Evolutionary conservation across 352 stramenopile species (phyloP).

Genomic region (Thraustochytrium striatum): DNA sequence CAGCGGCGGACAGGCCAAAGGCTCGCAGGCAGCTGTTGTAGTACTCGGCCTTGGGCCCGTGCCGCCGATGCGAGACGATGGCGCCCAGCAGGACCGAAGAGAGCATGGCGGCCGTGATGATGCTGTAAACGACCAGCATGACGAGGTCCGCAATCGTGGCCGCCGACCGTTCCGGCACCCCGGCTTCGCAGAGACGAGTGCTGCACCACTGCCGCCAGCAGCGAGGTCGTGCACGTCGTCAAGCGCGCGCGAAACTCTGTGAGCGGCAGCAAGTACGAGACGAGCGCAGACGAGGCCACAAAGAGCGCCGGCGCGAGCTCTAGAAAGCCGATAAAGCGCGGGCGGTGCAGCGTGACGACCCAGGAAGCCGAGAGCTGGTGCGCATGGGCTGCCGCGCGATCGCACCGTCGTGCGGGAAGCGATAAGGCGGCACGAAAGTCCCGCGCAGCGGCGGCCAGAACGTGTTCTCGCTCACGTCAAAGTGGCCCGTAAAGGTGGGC

Average conservation of each 20-base stretch:
- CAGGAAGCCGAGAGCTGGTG: slow-evolving; percentile 8
- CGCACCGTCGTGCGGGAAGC: slow-evolving; percentile 22
- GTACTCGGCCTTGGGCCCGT: not conserved
- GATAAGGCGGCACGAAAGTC: slow-evolving; percentile 24
- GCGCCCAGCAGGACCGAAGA: not conserved
- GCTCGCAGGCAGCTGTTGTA: not conserved
- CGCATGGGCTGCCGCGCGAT: slow-evolving; percentile 19
- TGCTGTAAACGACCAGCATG: slow-evolving; percentile 33
- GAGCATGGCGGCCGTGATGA: slow-evolving; percentile 20
- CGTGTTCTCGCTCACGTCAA: not conserved
- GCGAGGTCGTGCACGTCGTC: slow-evolving; percentile 29
- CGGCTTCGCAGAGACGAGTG: slow-evolving; percentile 39
- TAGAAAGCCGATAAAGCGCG: slow-evolving; percentile 4
- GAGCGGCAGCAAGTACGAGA: slow-evolving; percentile 28
- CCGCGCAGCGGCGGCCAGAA: slow-evolving; percentile 19
- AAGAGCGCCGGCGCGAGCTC: slow-evolving; percentile 35
- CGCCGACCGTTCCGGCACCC: slow-evolving; percentile 7
- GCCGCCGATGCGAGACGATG: not conserved
- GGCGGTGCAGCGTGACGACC: slow-evolving; percentile 21
- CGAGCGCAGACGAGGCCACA: slow-evolving; percentile 10
- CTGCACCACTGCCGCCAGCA: slow-evolving; percentile 27
- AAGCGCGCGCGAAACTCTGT: not conserved
- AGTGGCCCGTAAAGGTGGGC: slow-evolving; percentile 17
- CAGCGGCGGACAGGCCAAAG: slow-evolving; percentile 26
- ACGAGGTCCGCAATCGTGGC: slow-evolving; percentile 9